Conservation (phyloP, 2,329 filamentous ascomycete species). For the Ceratocystis eucalypticola region DNA sequence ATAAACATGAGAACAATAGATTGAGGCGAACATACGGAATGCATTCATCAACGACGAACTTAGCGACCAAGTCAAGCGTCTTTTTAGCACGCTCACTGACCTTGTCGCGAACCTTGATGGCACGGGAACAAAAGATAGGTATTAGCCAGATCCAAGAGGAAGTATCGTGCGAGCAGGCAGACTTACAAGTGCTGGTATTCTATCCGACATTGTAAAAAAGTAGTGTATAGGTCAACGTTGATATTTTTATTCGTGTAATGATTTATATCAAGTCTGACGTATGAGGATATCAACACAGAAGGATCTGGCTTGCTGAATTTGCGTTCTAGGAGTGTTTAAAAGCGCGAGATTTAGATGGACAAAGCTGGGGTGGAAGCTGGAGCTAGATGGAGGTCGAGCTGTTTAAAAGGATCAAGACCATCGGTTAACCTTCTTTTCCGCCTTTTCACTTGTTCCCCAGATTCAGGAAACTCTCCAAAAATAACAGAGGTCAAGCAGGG, state of each 20-base stretch:
- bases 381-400: neutral
- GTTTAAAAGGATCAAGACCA: neutral
- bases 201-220: slow-evolving; percentile 13
- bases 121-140: slow-evolving; percentile 17
- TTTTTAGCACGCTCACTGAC: slow-evolving; percentile 77
- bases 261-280: too few species aligned
- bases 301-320: too few species aligned
- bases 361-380: neutral
- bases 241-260: neutral
- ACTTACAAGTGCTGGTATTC: slow-evolving; percentile 17
- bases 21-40: slow-evolving; percentile 45
- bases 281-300: too few species aligned
- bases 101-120: slow-evolving; percentile 34
- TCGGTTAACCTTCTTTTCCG: neutral
- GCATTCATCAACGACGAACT: slow-evolving; percentile 95
- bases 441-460: neutral
- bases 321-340: too few species aligned
- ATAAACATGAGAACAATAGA: neutral
- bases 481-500: neutral
- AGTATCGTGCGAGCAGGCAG: neutral
- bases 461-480: neutral
- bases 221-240: neutral
- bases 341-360: too few species aligned
- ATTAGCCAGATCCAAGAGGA: neutral
- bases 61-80: slow-evolving; percentile 76